Conservation (phyloP, 2,329 filamentous ascomycete genomes). For the Drechslerella coelobrocha region DNA sequence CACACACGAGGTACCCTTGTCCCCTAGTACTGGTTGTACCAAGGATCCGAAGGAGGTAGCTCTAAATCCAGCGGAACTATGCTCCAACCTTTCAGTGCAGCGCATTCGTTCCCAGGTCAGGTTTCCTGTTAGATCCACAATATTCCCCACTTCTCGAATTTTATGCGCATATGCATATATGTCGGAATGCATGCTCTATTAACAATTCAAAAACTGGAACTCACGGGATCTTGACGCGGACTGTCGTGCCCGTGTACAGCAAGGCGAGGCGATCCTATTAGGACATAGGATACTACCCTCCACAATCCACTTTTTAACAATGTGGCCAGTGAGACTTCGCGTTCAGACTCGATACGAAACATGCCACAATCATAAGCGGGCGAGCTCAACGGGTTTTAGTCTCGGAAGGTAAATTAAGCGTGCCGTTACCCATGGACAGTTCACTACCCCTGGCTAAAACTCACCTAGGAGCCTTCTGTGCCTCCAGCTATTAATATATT, state of each 20-base stretch:
- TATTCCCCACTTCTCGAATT: slow-evolving; percentile 4
- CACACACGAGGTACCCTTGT: slow-evolving; percentile 26
- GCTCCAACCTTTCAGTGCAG: slow-evolving; percentile 5
- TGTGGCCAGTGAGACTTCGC: no score
- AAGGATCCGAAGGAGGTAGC: slow-evolving; percentile 7
- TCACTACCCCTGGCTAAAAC: background rate
- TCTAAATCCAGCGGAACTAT: slow-evolving; percentile 5
- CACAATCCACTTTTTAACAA: no score
- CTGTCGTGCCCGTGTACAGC: background rate
- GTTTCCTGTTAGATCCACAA: background rate
- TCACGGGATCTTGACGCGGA: background rate
- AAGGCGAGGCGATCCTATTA: background rate
- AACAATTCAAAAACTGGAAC: background rate
- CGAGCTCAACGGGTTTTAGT: no score
- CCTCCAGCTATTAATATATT: slow-evolving; percentile 3
- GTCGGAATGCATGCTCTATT: background rate
- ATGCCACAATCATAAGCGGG: background rate
- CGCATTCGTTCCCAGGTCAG: background rate
- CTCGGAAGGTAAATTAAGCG: background rate
- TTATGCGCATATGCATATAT: background rate
- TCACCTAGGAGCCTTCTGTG: background rate
- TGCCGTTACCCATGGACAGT: background rate
- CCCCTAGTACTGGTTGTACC: slow-evolving; percentile 10
- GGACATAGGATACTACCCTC: background rate
- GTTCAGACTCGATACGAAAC: no score